Base-by-base conservation (phyloP, 2,329 filamentous ascomycete genomes). In the Periconia macrospinosa region DNA sequence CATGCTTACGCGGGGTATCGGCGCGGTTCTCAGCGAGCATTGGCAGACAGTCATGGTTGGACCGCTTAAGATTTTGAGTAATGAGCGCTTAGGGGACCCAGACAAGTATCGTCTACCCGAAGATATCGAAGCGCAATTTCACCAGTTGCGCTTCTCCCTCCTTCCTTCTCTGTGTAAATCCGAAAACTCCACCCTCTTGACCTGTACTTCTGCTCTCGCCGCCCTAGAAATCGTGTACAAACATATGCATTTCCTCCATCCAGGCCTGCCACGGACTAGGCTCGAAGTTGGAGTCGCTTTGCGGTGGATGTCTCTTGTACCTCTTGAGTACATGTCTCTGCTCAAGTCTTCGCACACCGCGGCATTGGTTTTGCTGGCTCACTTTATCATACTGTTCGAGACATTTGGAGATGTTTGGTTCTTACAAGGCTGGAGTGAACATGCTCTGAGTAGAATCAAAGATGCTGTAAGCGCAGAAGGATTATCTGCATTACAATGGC, bases 1-100 rank as follows among this genome's bases (percentile, higher is more conserved):
- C 42, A 51, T 51, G 49, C 49, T 51, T 17, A 51, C 49, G 35
- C 49, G 49, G n/a, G 49, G 49, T 9, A 51, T 51, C 30, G 49
- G 49, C 2, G 49, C 42, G 2, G 49, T 51, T 5, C 42, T 51
- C 30, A 41, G 23, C 20, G 41, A 51, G 11, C 49, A 51, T 30
- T 51, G 49, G 49, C 30, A 15, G n/a, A 51, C 35, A 6, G 45
- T 51, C 19, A 1, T 51, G 19, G 7, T 30, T 1, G 49, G 49
- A 6, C 49, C 49, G 8, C 33, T 51, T 1, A 45, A 30, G 5
- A 41, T 51, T 3, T 37, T 51, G 19, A 51, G 49, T 14, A 51
- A 27, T 1, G 49, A 45, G 11, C 45, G 30, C 19, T 20, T 51
- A 11, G 23, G 37, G 18, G 30, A 51, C n/a, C 49, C 49, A 3